phyloP scores from a whole-genome alignment of 805 yeast species.

The Candida boidinii region DNA sequence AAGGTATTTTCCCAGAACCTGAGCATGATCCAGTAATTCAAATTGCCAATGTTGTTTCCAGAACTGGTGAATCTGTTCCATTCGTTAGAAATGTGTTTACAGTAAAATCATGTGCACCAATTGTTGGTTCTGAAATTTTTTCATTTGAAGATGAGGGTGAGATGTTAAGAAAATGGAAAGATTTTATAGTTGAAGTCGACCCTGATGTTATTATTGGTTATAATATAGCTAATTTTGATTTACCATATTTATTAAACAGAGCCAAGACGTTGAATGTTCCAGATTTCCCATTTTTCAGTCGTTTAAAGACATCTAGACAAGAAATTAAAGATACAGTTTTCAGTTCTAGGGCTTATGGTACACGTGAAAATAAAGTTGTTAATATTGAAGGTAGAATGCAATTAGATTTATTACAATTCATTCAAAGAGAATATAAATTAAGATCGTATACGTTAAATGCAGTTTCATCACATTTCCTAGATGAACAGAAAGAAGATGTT shows the following conservation, averaged over 20 bases:
- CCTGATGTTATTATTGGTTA: slow-evolving; percentile 97
- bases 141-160: slow-evolving; percentile 69
- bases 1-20: slow-evolving; percentile 94
- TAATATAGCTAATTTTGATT: slow-evolving; percentile 88
- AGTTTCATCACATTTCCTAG: slow-evolving; percentile 87
- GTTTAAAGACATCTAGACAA: slow-evolving; percentile 60
- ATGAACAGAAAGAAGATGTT: slow-evolving; percentile 97
- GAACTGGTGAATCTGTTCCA: slow-evolving; percentile 77
- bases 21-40: slow-evolving; percentile 91
- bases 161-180: slow-evolving; percentile 80
- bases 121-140: slow-evolving; percentile 86
- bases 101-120: slow-evolving; percentile 82
- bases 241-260: slow-evolving; percentile 86
- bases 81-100: slow-evolving; percentile 94
- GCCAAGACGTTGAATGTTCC: slow-evolving; percentile 62
- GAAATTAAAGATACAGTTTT: slow-evolving; percentile 76
- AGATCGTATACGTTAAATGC: slow-evolving; percentile 93
- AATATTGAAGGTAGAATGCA: slow-evolving; percentile 97
- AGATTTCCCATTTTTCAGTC: slow-evolving; percentile 80
- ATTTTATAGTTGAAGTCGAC: slow-evolving; percentile 76
- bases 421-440: slow-evolving; percentile 90
- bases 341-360: slow-evolving; percentile 93
- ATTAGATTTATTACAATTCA: slow-evolving; percentile 82
- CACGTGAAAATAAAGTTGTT: slow-evolving; percentile 83
- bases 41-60: slow-evolving; percentile 89